A percentile compares a stretch with the other conserved stretches of the same genome.
Evolutionary conservation across 2,329 filamentous ascomycete species (phyloP).

Genomic region (Daldinia sp.): DNA sequence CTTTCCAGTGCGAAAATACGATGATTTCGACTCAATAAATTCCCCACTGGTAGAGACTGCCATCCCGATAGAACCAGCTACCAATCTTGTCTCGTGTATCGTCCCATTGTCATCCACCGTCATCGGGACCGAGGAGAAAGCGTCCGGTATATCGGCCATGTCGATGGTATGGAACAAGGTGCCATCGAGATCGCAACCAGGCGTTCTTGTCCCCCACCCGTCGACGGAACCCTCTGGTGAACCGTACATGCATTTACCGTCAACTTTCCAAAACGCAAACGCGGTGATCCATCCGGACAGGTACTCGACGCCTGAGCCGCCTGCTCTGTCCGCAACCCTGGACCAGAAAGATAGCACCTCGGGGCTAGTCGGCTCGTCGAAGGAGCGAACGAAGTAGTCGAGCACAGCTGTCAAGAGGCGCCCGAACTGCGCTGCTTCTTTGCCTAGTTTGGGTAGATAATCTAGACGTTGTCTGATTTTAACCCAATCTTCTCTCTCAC

Average conservation of each 20-base stretch:
- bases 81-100: not conserved
- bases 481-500: slow-evolving; percentile 56
- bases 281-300: slow-evolving; percentile 10
- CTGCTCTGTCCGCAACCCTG: not conserved
- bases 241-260: not conserved
- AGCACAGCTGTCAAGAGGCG: slow-evolving; percentile 49
- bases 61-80: not conserved
- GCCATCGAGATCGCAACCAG: not conserved
- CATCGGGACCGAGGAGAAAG: not conserved
- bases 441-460: slow-evolving; percentile 44
- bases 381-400: slow-evolving; percentile 49
- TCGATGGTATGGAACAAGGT: slow-evolving; percentile 3
- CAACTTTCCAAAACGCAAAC: not conserved
- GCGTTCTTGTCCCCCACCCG: not conserved
- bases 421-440: not conserved
- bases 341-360: slow-evolving; percentile 51
- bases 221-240: not conserved
- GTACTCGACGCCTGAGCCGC: not conserved
- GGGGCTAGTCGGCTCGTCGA: slow-evolving; percentile 42
- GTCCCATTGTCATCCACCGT: not conserved
- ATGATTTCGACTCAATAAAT: not conserved
- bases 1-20: not conserved
- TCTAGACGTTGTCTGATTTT: slow-evolving; percentile 47
- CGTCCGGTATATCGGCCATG: not conserved
- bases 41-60: not conserved